These are phyloP conservation scores for Crepidotus variabilis DNA, from an alignment of 768 basidiomycete genomes.

Conservation along the genomic window DNA sequence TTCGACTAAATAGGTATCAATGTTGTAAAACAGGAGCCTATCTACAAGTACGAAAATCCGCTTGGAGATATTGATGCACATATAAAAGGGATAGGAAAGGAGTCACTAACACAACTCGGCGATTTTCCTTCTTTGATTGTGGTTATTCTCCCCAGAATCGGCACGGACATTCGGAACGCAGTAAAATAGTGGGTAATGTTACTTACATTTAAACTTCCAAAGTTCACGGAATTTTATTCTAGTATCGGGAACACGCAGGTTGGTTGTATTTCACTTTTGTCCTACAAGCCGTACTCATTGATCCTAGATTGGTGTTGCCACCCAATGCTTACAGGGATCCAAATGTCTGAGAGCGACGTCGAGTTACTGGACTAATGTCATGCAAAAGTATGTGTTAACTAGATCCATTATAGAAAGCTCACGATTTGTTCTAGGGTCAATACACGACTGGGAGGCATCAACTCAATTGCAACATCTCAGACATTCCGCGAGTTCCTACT, in stretches of 20 bases:
- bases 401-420: background rate
- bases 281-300: too few relatives aligned
- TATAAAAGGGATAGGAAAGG: constrained; percentile 37
- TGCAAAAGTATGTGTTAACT: constrained; percentile 55
- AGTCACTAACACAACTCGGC: constrained; percentile 34
- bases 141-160: constrained; percentile 66
- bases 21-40: background rate
- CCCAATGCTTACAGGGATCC: constrained; percentile 65
- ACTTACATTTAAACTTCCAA: background rate
- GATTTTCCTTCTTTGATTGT: constrained; percentile 54
- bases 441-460: constrained; percentile 80
- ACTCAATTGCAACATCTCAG: constrained; percentile 41
- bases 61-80: background rate
- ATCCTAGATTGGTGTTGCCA: constrained; percentile 67
- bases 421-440: constrained; percentile 50
- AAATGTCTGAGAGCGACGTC: constrained; percentile 62
- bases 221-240: background rate
- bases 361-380: constrained; percentile 80
- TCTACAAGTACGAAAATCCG: background rate
- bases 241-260: background rate
- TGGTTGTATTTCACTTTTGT: background rate
- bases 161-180: constrained; percentile 66
- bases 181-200: constrained; percentile 64
- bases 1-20: background rate
- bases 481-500: constrained; percentile 29